Evolutionary conservation across 2,329 filamentous ascomycete species (phyloP).

Genomic region (Ophidiomyces ophidiicola): DNA sequence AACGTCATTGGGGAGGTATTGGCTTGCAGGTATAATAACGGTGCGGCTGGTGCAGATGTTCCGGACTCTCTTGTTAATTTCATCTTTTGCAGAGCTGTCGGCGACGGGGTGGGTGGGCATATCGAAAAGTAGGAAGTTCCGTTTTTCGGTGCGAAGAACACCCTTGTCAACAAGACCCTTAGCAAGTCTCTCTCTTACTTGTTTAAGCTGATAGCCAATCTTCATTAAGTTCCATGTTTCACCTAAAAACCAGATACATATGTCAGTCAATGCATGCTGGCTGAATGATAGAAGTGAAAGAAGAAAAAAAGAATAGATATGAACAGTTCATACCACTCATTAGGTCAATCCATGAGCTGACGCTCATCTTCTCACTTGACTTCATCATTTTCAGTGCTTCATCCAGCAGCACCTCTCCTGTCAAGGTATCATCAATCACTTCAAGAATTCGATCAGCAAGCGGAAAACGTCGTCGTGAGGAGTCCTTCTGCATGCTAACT

Average conservation of each 20-base stretch:
- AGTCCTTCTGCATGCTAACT: conserved; percentile 97
- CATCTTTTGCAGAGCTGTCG: conserved; percentile 92
- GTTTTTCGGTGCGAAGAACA: conserved; percentile 95
- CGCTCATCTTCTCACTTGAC: conserved; percentile 98
- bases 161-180: conserved; percentile 98
- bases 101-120: conserved; percentile 98
- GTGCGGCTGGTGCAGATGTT: conserved; percentile 89
- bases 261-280: too few species aligned
- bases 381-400: conserved; percentile 99
- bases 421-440: conserved; percentile 91
- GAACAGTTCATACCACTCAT: conserved; percentile 67
- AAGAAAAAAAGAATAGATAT: conserved; percentile 8
- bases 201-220: conserved; percentile 98
- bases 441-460: conserved; percentile 89
- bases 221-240: conserved; percentile 99
- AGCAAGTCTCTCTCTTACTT: conserved; percentile 91
- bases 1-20: conserved; percentile 85
- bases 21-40: conserved; percentile 71
- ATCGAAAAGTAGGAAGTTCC: conserved; percentile 98
- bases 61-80: conserved; percentile 83
- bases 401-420: conserved; percentile 91
- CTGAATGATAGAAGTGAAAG: too few species aligned
- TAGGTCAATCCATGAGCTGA: conserved; percentile 96
- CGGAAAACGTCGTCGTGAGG: conserved; percentile 79
- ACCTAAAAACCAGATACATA: conserved; percentile 43